Evolutionary conservation across 257 asterid genomes (phyloP), one percentile per base, ranked within the genome.

Genomic region (Solanum sitiens): DNA sequence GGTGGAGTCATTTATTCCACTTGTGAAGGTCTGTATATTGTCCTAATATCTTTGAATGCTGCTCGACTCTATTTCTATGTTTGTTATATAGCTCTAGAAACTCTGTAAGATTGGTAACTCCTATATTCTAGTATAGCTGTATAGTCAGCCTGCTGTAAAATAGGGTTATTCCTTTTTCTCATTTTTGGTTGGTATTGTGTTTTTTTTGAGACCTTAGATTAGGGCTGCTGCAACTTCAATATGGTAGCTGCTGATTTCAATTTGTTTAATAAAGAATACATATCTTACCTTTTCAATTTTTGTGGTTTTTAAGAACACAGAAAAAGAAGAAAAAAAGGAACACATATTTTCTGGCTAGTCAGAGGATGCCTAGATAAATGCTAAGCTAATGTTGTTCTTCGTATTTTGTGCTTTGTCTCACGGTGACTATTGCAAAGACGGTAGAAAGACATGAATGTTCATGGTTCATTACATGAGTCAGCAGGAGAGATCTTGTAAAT

Each of bases 1-100:
- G 94, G 90, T 93, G 44, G 93, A 92, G 47, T 92, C 70, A n/a
- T 94, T 93, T 79, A 90, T 93, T 86, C 95, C 94, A 20, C 91
- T 93, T 13, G 91, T 92, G 87, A 94, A 94, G 96, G 96, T 94
- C n/a, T 23, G 88, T 71, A 15, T 10, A 21, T 80, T 42, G 74
- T 73, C 33, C 59, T 50, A 16, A 50, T 45, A 50, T 50, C 20
- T 82, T 11, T 14, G 23, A 80, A 30, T 47, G 68, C 85, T 35
- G 83, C 72, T 71, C 15, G 2, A 83, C 21, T 40, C 32, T 74
- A 44, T 83, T 74, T 63, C 18, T 50, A 21, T 82, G 85, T 30
- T 32, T 82, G 39, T 80, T 40, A 76, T 11, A 39, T 40, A 7
- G 59, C 83, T 76, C 83, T 76, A 40, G 8, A 16, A n/a, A 23